Evolutionary conservation across 2,329 filamentous ascomycete genomes (phyloP).

Genomic region (Huntiella omanensis): DNA sequence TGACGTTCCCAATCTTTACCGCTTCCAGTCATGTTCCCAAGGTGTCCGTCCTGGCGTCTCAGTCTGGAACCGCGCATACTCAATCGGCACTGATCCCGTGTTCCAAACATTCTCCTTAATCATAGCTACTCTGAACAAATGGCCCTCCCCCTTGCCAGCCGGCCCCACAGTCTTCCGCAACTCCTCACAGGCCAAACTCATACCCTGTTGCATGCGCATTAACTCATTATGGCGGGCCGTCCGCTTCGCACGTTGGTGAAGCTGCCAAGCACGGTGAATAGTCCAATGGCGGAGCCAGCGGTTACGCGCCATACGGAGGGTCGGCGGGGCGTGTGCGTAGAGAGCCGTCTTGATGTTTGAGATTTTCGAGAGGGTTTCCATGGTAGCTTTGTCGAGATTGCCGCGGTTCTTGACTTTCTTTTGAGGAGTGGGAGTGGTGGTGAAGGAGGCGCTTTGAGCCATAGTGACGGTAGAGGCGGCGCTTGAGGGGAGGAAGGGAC

Average conservation of each 20-base stretch:
- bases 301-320: slow-evolving; percentile 74
- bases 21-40: slow-evolving; percentile 93
- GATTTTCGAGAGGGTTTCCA: slow-evolving; percentile 18
- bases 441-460: not conserved
- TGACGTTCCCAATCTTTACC: slow-evolving; percentile 16
- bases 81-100: slow-evolving; percentile 60
- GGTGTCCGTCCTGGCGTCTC: slow-evolving; percentile 59
- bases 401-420: slow-evolving; percentile 16
- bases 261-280: slow-evolving; percentile 87
- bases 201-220: slow-evolving; percentile 61
- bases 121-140: slow-evolving; percentile 74
- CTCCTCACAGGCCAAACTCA: slow-evolving; percentile 73
- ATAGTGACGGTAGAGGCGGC: not conserved
- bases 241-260: slow-evolving; percentile 54
- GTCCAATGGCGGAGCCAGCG: slow-evolving; percentile 92
- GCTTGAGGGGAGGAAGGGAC: slow-evolving; percentile 1
- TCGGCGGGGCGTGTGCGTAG: slow-evolving; percentile 36
- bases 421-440: slow-evolving; percentile 15
- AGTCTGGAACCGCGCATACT: slow-evolving; percentile 72
- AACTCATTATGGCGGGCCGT: slow-evolving; percentile 49
- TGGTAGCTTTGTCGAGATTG: slow-evolving; percentile 14
- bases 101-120: slow-evolving; percentile 73
- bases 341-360: slow-evolving; percentile 27
- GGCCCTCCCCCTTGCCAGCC: slow-evolving; percentile 40
- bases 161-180: slow-evolving; percentile 43